Conservation (phyloP, 306 rosid species). For the Oxytropis ochrocephala region DNA sequence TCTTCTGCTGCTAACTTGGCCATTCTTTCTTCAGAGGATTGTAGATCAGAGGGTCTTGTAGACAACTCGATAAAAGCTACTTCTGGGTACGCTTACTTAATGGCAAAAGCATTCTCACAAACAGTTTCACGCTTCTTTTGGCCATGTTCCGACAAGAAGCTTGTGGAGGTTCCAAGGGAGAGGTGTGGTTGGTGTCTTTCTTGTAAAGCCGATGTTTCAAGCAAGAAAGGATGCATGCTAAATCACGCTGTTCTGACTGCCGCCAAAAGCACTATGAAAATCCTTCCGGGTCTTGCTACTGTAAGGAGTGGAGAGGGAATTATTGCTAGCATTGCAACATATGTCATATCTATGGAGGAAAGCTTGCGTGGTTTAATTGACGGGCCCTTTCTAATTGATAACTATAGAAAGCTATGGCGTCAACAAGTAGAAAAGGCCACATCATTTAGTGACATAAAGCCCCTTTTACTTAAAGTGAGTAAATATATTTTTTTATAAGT, state of each 20-base stretch:
- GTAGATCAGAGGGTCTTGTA: constrained; percentile 48
- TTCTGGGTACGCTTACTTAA: constrained; percentile 44
- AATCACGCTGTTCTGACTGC: constrained; percentile 82
- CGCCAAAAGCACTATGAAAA: constrained; percentile 68
- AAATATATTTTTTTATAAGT: background rate
- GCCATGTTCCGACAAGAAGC: constrained; percentile 90
- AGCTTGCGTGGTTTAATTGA: constrained; percentile 54
- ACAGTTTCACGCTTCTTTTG: constrained; percentile 84
- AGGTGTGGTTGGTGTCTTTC: constrained; percentile 98
- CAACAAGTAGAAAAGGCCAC: constrained; percentile 51
- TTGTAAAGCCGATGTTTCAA: constrained; percentile 60
- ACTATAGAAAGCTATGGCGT: constrained; percentile 60
- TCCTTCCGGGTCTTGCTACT: constrained; percentile 53
- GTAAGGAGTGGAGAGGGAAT: constrained; percentile 71
- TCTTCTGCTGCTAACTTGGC: constrained; percentile 84
- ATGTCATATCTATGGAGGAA: constrained; percentile 73
- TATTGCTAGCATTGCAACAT: constrained; percentile 61
- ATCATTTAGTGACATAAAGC: constrained; percentile 47
- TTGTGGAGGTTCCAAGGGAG: constrained; percentile 88
- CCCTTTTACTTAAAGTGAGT: constrained; percentile 69
- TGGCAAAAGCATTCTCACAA: constrained; percentile 77
- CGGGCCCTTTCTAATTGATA: constrained; percentile 63
- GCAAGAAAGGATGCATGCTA: constrained; percentile 93
- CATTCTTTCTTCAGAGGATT: constrained; percentile 63
- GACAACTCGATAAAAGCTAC: constrained; percentile 50